Conservation (phyloP, 2,329 filamentous ascomycete species). For the Xylariaceae sp. region DNA sequence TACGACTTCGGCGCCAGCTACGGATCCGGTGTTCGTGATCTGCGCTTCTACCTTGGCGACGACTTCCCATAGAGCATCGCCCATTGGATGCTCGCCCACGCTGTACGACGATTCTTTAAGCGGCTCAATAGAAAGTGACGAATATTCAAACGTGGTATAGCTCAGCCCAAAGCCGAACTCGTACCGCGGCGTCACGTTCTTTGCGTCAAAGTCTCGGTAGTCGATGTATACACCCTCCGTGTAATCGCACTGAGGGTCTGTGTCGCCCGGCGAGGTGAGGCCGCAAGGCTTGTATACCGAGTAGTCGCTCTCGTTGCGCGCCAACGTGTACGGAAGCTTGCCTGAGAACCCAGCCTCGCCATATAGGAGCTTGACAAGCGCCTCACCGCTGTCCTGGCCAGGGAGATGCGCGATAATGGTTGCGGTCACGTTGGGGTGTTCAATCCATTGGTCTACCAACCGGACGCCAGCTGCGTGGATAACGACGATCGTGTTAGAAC, state of each 20-base stretch:
- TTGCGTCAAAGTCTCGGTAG: conserved; percentile 60
- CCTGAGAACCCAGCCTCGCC: conserved; percentile 61
- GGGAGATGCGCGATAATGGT: conserved; percentile 69
- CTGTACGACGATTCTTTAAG: background rate
- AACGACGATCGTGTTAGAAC: conserved; percentile 67
- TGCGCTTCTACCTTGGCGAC: conserved; percentile 64
- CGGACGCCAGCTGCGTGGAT: conserved; percentile 69
- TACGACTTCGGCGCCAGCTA: conserved; percentile 58
- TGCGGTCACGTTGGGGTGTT: conserved; percentile 69
- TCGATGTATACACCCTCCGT: conserved; percentile 61
- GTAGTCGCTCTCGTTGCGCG: conserved; percentile 60
- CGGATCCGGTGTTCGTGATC: conserved; percentile 67
- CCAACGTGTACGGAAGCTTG: conserved; percentile 68
- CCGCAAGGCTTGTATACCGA: conserved; percentile 57
- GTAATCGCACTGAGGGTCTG: conserved; percentile 67
- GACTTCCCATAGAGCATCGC: conserved; percentile 67
- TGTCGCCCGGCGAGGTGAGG: conserved; percentile 44
- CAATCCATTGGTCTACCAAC: conserved; percentile 68
- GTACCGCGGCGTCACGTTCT: conserved; percentile 54
- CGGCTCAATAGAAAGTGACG: conserved; percentile 44
- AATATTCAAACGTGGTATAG: conserved; percentile 63
- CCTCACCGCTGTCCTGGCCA: conserved; percentile 68
- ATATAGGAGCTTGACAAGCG: conserved; percentile 63
- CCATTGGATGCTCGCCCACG: conserved; percentile 48
- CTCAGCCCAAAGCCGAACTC: conserved; percentile 63